These are phyloP conservation scores for Leptoxyphium fumago DNA, from an alignment of 2,329 filamentous ascomycete species.

Conservation along the genomic window DNA sequence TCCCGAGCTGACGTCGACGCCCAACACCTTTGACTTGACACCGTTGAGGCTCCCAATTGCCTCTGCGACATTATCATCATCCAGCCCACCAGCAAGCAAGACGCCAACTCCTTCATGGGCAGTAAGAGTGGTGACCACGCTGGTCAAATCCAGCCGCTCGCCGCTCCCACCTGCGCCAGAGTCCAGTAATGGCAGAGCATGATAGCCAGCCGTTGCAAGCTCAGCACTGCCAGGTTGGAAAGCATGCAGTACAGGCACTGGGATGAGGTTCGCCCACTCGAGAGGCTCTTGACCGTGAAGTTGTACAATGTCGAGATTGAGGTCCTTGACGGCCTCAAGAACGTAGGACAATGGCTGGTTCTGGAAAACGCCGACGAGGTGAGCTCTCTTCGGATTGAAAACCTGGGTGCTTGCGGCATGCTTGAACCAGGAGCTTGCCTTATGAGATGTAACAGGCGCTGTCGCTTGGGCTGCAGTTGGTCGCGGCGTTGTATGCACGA, in stretches of 20 bases:
- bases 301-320: constrained; percentile 77
- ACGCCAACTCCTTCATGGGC: constrained; percentile 58
- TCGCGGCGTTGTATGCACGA: constrained; percentile 46
- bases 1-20: constrained; percentile 87
- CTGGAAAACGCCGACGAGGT: constrained; percentile 87
- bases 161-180: constrained; percentile 74
- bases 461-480: constrained; percentile 2
- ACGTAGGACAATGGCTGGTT: constrained; percentile 78
- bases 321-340: constrained; percentile 58
- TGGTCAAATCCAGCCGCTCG: constrained; percentile 55
- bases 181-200: constrained; percentile 72
- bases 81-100: constrained; percentile 73
- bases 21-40: constrained; percentile 48
- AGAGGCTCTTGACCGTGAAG: constrained; percentile 83
- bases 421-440: constrained; percentile 57
- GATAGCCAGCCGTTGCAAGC: constrained; percentile 61
- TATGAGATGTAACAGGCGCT: constrained; percentile 3
- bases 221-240: constrained; percentile 68
- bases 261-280: constrained; percentile 80
- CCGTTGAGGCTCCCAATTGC: constrained; percentile 50
- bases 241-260: constrained; percentile 77
- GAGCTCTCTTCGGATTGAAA: constrained; percentile 43
- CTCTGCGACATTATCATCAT: constrained; percentile 60
- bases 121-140: constrained; percentile 51
- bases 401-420: constrained; percentile 33